Evolutionary conservation across 768 basidiomycete genomes (phyloP).

Genomic region (Xerocomellus amylosporus): DNA sequence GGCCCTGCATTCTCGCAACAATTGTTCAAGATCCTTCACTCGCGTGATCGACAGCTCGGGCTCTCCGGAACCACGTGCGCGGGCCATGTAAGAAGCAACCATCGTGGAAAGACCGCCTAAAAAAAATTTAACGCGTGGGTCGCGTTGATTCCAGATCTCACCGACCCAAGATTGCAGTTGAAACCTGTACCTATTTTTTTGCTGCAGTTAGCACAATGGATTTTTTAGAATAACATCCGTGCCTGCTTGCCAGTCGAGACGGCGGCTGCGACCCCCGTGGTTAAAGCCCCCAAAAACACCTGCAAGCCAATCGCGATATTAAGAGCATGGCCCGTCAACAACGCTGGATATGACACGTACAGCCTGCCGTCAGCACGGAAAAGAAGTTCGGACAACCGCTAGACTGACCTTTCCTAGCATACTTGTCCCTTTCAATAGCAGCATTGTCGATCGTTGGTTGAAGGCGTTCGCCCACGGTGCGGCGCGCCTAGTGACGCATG

Average conservation of each 20-base stretch:
- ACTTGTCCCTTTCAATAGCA: constrained; percentile 43
- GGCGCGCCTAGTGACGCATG: constrained; percentile 21
- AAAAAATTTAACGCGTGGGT: not conserved
- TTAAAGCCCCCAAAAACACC: constrained; percentile 62
- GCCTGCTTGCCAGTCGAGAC: constrained; percentile 46
- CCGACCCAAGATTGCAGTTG: constrained; percentile 40
- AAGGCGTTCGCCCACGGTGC: constrained; percentile 51
- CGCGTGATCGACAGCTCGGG: constrained; percentile 60
- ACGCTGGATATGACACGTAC: constrained; percentile 22
- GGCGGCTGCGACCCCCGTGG: constrained; percentile 59
- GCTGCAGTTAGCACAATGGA: not conserved
- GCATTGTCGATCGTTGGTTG: constrained; percentile 52
- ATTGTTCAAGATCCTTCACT: constrained; percentile 62
- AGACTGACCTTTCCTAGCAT: constrained; percentile 41
- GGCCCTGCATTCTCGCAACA: constrained; percentile 57
- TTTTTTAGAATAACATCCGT: not conserved
- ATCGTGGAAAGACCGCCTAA: constrained; percentile 65
- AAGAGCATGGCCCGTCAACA: constrained; percentile 32
- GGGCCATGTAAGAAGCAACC: constrained; percentile 70
- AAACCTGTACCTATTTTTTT: constrained; percentile 33
- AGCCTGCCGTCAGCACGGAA: constrained; percentile 12
- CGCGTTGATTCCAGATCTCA: not conserved
- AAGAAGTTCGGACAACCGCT: not conserved
- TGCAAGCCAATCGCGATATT: constrained; percentile 59
- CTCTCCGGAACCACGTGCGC: constrained; percentile 65